phyloP scores from a whole-genome alignment of 2,329 filamentous ascomycete genomes.

The Mariannaea sp. region DNA sequence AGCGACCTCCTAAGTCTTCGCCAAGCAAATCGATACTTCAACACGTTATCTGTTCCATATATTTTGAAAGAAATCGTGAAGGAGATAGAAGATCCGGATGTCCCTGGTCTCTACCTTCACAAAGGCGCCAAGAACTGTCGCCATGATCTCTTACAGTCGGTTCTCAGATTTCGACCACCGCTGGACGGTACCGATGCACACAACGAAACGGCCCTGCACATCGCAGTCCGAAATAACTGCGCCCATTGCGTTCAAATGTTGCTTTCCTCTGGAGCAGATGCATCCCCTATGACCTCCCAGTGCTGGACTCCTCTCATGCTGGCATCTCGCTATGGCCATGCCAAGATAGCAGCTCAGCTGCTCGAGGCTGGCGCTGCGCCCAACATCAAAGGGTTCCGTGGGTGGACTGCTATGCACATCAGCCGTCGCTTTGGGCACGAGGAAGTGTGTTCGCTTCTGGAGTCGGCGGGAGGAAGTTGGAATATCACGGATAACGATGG shows the following conservation, averaged over 20 bases:
- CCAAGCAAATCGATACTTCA: background rate
- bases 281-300: background rate
- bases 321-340: background rate
- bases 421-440: background rate
- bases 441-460: background rate
- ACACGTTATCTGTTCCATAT: background rate
- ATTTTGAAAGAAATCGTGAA: background rate
- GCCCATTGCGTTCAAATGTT: background rate
- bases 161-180: background rate
- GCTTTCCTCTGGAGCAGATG: background rate
- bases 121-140: background rate
- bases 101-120: background rate
- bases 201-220: background rate
- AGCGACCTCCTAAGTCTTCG: background rate
- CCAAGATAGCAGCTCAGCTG: background rate
- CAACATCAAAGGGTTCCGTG: background rate
- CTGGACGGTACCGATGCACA: background rate
- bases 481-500: background rate
- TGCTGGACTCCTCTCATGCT: background rate
- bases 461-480: background rate
- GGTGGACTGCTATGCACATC: background rate
- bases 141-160: background rate
- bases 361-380: background rate
- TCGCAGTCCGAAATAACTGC: background rate
- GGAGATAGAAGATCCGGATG: background rate